Evolutionary conservation across 345 rosid species (phyloP).

Genomic region (Raphanus sativus): DNA sequence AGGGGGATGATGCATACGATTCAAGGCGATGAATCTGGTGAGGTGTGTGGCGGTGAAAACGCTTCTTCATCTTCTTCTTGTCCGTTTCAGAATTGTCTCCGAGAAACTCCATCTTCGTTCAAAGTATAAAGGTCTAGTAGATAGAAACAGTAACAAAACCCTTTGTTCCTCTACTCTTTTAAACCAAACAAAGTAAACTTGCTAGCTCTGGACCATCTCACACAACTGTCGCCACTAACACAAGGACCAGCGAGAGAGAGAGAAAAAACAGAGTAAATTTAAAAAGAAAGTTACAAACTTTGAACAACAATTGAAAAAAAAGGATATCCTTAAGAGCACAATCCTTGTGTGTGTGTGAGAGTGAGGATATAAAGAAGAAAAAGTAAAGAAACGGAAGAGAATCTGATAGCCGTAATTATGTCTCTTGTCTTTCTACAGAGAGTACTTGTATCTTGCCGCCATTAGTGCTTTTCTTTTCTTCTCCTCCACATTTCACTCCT

Average conservation of each 20-base stretch:
- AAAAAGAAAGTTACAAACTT: constrained; percentile 9
- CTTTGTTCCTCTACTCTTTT: neutral
- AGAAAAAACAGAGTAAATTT: too few relatives aligned
- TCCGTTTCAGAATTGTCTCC: constrained; percentile 42
- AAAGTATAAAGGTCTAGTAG: constrained; percentile 9
- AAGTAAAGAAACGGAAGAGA: constrained; percentile 33
- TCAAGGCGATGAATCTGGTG: constrained; percentile 92
- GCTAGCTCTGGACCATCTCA: constrained; percentile 32
- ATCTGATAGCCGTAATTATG: constrained; percentile 33
- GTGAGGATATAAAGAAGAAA: neutral
- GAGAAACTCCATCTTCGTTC: constrained; percentile 47
- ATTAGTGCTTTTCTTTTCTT: constrained; percentile 32
- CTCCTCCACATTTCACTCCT: constrained; percentile 34
- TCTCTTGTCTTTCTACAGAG: constrained; percentile 3
- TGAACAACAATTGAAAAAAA: neutral
- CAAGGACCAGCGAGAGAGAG: neutral
- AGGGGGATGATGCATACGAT: constrained; percentile 44
- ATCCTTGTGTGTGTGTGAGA: neutral
- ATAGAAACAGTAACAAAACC: constrained; percentile 1
- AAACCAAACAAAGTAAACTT: constrained; percentile 21
- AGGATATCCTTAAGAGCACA: neutral
- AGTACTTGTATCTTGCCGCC: constrained; percentile 34
- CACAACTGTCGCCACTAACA: constrained; percentile 32
- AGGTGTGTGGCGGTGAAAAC: constrained; percentile 93
- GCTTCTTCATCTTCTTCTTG: constrained; percentile 66